These are phyloP conservation scores for Naganishia cerealis DNA, from an alignment of 1,284 basidiomycete genomes.

Conservation along the genomic window DNA sequence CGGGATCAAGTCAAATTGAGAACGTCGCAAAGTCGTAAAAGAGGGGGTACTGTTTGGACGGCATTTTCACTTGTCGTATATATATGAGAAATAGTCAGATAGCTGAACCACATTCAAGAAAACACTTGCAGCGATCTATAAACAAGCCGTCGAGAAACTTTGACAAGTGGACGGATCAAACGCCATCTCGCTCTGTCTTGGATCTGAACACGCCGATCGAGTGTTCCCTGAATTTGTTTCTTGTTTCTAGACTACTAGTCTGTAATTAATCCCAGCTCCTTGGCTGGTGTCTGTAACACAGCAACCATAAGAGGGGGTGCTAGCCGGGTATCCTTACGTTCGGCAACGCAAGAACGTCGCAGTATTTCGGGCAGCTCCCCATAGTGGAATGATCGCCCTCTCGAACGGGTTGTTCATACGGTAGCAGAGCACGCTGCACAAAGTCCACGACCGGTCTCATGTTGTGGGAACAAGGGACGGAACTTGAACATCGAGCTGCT, in stretches of 20 bases:
- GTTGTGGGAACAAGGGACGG: too few relatives aligned
- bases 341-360: too few relatives aligned
- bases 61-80: background rate
- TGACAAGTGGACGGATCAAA: background rate
- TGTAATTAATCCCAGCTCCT: too few relatives aligned
- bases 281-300: too few relatives aligned
- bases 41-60: background rate
- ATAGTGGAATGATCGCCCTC: too few relatives aligned
- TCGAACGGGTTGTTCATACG: too few relatives aligned
- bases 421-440: too few relatives aligned
- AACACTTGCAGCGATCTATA: background rate
- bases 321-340: too few relatives aligned
- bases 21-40: background rate
- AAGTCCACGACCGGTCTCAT: too few relatives aligned
- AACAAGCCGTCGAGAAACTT: background rate
- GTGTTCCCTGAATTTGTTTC: background rate
- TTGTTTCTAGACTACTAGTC: background rate
- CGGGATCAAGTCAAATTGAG: background rate
- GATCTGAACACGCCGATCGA: background rate
- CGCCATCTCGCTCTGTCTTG: background rate
- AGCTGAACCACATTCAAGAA: background rate
- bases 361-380: too few relatives aligned
- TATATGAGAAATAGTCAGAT: background rate
- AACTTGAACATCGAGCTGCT: constrained; percentile 11
- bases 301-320: too few relatives aligned